Conservation (phyloP, 1,284 basidiomycete genomes). For the Apiotrichum akiyoshidainum region DNA sequence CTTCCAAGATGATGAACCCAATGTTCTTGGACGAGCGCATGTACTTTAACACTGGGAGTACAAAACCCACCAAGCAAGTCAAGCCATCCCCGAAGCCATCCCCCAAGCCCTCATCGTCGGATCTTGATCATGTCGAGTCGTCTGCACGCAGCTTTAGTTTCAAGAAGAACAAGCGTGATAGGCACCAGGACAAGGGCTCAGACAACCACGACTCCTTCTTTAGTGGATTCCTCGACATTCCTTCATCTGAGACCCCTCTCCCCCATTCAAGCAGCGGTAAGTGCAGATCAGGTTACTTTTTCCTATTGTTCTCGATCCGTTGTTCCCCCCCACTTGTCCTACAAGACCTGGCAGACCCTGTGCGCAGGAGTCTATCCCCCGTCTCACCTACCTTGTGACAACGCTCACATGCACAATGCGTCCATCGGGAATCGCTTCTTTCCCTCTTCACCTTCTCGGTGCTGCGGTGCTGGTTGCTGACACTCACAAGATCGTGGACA, state of each 20-base stretch:
- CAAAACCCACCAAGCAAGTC: not conserved
- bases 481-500: not conserved
- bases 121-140: not conserved
- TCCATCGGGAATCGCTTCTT: too few species aligned
- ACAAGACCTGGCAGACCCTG: too few species aligned
- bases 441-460: too few species aligned
- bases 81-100: not conserved
- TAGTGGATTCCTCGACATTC: constrained; percentile 1
- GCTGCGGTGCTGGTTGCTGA: not conserved
- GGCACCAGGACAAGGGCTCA: not conserved
- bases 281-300: not conserved
- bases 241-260: not conserved
- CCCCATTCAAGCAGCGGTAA: not conserved
- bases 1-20: not conserved
- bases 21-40: not conserved
- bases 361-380: too few species aligned
- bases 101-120: not conserved
- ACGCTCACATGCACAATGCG: too few species aligned
- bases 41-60: not conserved
- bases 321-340: not conserved
- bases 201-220: not conserved
- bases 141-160: not conserved
- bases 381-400: too few species aligned
- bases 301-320: not conserved
- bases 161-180: not conserved